Percentiles rank a stretch among this genome's conserved stretches.
phyloP scores from a whole-genome alignment of 768 basidiomycete species.

The Mrakia frigida region DNA sequence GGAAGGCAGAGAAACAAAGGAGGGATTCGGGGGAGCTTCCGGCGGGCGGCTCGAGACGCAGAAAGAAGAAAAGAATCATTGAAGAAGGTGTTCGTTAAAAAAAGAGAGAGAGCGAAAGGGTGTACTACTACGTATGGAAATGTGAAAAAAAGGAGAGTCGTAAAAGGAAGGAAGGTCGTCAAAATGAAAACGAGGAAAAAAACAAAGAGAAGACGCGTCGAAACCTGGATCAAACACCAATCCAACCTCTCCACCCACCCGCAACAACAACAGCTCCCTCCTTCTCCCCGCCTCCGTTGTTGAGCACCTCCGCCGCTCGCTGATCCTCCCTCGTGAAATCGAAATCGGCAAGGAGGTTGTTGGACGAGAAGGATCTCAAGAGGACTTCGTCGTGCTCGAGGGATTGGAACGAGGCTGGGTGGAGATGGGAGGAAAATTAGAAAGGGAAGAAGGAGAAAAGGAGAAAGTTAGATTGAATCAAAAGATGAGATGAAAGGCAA shows the following conservation, averaged over 20 bases:
- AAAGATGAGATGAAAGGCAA: not conserved
- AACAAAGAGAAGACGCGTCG: too few species aligned
- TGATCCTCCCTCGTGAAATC: not conserved
- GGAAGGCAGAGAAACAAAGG: too few species aligned
- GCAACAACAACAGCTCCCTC: not conserved
- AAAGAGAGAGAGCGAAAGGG: too few species aligned
- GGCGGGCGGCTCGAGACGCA: too few species aligned
- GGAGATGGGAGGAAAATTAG: not conserved
- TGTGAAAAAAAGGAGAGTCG: too few species aligned
- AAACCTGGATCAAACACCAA: not conserved
- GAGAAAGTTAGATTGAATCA: too few species aligned
- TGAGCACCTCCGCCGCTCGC: not conserved
- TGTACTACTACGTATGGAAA: too few species aligned
- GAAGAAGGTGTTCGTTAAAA: too few species aligned
- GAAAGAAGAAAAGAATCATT: too few species aligned
- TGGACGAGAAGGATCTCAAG: not conserved
- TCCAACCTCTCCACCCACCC: constrained; percentile 1
- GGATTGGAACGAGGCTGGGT: not conserved
- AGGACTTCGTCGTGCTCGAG: constrained; percentile 7
- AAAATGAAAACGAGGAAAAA: too few species aligned
- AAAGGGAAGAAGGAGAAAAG: not conserved
- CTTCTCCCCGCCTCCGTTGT: not conserved
- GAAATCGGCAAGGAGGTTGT: not conserved
- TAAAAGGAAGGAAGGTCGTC: too few species aligned
- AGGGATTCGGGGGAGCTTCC: too few species aligned